Evolutionary conservation across 2,329 filamentous ascomycete genomes (phyloP), one percentile per base, ranked within the genome.

Genomic region (Fusarium burgessii): DNA sequence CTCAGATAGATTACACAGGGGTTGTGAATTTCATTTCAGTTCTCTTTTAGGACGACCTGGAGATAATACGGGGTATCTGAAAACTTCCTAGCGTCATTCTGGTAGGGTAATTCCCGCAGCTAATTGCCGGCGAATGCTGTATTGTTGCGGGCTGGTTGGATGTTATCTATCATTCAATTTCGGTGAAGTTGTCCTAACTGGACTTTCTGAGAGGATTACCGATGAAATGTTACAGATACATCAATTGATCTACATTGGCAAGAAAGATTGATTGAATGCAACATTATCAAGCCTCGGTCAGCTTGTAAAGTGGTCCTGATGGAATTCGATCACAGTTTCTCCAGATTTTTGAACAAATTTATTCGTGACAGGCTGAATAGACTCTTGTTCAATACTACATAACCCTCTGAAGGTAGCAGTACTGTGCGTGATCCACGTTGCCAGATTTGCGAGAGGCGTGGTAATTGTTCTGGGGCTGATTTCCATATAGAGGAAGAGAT

Each of bases 11-110:
- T 58, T 72, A 36, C 68, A 64, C 40, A 50, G 64, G 55, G 56
- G 23, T 38, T 29, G 35, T 55, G 17, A 40, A 65, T 57, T 29
- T 74, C 61, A 67, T 73, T 71, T 72, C 40, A 71, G 68, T 58
- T 51, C 49, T 63, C 62, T 23, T 23, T 23, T 5, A 56, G 63
- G 49, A 62, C 63, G 55, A 70, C 42, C 55, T 67, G 65, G 65
- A 69, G 57, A 70, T 70, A 58, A 55, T 54, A 27, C 45, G 51
- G 59, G 55, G 51, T 35, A 40, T 25, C 33, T 43, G 47, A 58
- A 47, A 52, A 49, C 13, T 29, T 59, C 58, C 54, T 66, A 46
- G 66, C 45, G 43, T 50, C 35, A 29, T 20, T 25, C 23, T 17
- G 25, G 35, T 12, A 38, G 17, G 47, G 36, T 56, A 47, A 72